These are phyloP conservation scores for Fraxinus velutina DNA, from an alignment of 305 asterid genomes.

Conservation along the genomic window DNA sequence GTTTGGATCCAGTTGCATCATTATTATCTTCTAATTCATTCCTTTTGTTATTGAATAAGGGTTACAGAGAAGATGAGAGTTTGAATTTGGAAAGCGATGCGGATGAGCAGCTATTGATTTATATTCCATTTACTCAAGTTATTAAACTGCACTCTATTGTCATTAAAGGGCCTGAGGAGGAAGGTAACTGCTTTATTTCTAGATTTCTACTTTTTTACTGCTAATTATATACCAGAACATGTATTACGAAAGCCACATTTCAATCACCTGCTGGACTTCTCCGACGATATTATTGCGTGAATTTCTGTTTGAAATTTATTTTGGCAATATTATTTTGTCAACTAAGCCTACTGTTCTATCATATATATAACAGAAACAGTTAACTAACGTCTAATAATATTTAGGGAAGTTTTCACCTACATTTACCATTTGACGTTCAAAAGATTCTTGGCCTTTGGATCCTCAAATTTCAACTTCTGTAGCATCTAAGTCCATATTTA, in stretches of 20 bases:
- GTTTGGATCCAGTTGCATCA: neutral
- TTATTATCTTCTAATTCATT: slow-evolving; percentile 1
- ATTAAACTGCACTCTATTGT: neutral
- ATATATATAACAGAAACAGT: neutral
- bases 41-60: slow-evolving; percentile 39
- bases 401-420: neutral
- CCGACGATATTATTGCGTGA: neutral
- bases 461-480: neutral
- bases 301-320: neutral
- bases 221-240: neutral
- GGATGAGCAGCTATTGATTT: slow-evolving; percentile 81
- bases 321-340: neutral
- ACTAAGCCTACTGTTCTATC: neutral
- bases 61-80: slow-evolving; percentile 88
- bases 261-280: neutral
- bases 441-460: neutral
- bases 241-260: neutral
- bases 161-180: slow-evolving; percentile 55
- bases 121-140: slow-evolving; percentile 76
- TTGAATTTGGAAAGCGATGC: slow-evolving; percentile 89
- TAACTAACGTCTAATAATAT: neutral
- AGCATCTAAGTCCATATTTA: neutral
- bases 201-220: slow-evolving; percentile 7
- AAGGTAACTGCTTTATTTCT: slow-evolving; percentile 45
- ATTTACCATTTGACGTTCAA: neutral